Evolutionary conservation across 208 protist genomes (phyloP), one percentile per base, ranked within the genome.

Genomic region (Acanthamoeba lenticulata): DNA sequence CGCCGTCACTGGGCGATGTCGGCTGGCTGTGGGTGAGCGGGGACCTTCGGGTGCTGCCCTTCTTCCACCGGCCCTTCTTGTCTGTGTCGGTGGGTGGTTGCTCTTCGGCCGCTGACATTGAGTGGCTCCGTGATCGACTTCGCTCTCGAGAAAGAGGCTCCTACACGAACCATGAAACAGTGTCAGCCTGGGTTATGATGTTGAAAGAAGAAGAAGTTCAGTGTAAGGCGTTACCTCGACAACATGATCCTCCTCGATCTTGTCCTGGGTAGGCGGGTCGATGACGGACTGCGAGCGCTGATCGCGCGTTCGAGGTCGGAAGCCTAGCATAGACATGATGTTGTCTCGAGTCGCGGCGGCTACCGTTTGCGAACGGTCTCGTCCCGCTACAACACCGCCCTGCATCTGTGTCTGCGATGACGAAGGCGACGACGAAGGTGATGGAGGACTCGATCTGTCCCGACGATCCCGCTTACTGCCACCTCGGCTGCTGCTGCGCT

Each of bases 261-360:
- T n/a, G n/a, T n/a, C n/a, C n/a, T n/a, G 6, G n/a, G 45, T 74
- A 32, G 85, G 85, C 7, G 85, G n/a, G 5, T 91, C 85, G 60
- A 74, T 49, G 21, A 91, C 85, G 0, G 85, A 91, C 40, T 91
- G 49, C 11, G 85, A 91, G 19, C 85, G 49, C 34, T 91, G 85
- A 9, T 65, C 60, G 11, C 85, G n/a, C 6, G 85, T 91, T 27
- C 60, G 32, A 32, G 85, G 85, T 32, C 85, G 45, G 60, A 91
- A 91, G 85, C 85, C 85, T 19, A 91, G 85, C 85, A 91, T 91
- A 52, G 49, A 47, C 60, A 65, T 65, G 57, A 91, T 91, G 34
- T 72, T 74, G 29, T 74, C 85, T 36, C 60, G 13, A 17, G 49
- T 91, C 34, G 60, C 49, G 27, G 32, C 85, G 36, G 1, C 85